phyloP scores from a whole-genome alignment of 768 basidiomycete species.

The Leccinellum rugosiceps region DNA sequence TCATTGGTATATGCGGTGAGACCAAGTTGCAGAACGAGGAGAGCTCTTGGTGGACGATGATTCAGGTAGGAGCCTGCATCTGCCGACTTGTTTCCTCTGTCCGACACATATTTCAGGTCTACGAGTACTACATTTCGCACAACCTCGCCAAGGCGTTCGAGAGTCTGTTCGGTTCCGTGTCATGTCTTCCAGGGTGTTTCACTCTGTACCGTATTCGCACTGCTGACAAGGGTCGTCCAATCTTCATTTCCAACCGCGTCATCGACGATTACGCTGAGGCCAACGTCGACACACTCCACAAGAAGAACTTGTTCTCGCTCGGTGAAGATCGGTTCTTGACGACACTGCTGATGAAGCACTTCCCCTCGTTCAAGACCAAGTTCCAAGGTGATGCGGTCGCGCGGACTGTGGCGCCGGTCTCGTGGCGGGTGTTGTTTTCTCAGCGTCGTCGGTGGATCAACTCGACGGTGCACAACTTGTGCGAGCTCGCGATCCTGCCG shows the following conservation, averaged over 20 bases:
- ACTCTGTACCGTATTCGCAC: slow-evolving; percentile 68
- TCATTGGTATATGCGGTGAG: slow-evolving; percentile 70
- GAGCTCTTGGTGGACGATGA: slow-evolving; percentile 75
- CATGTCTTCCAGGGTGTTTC: slow-evolving; percentile 74
- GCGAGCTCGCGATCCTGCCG: slow-evolving; percentile 59
- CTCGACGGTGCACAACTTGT: slow-evolving; percentile 67
- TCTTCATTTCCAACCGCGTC: slow-evolving; percentile 69
- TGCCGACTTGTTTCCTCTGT: not conserved
- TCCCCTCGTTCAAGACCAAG: slow-evolving; percentile 67
- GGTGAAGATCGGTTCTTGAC: slow-evolving; percentile 74
- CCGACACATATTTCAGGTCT: slow-evolving; percentile 41
- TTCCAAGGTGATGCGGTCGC: slow-evolving; percentile 63
- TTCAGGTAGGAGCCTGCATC: slow-evolving; percentile 43
- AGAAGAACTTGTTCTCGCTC: slow-evolving; percentile 67
- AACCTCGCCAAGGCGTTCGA: slow-evolving; percentile 70
- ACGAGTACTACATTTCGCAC: slow-evolving; percentile 68
- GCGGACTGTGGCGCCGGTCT: slow-evolving; percentile 62
- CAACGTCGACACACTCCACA: slow-evolving; percentile 65
- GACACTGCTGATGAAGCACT: slow-evolving; percentile 67
- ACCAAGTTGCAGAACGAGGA: slow-evolving; percentile 67
- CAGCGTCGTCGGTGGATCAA: slow-evolving; percentile 75
- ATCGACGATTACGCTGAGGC: slow-evolving; percentile 68
- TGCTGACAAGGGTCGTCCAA: slow-evolving; percentile 66
- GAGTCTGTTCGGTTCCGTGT: slow-evolving; percentile 64
- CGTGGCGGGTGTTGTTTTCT: slow-evolving; percentile 58